Percentiles rank a stretch among this genome's conserved stretches.
Evolutionary conservation across 2,329 filamentous ascomycete genomes (phyloP).

Genomic region (Calonectria leucothoes): DNA sequence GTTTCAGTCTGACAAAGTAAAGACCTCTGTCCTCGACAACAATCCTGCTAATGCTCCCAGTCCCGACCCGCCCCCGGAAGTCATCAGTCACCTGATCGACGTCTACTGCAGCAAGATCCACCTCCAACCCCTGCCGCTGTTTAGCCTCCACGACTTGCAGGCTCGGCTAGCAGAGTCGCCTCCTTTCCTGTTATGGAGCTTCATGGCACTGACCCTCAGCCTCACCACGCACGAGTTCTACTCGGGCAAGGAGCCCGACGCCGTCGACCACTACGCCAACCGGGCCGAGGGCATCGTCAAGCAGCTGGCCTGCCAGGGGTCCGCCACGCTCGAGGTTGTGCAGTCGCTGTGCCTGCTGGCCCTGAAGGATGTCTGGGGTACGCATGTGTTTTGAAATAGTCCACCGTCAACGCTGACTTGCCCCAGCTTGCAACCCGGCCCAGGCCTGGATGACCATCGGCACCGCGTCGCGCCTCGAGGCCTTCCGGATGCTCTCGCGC

Average conservation of each 20-base stretch:
- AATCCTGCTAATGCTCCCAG: not conserved
- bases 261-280: not conserved
- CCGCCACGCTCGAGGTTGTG: not conserved
- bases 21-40: too few relatives aligned
- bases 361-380: not conserved
- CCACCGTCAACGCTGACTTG: not conserved
- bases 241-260: not conserved
- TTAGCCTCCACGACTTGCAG: not conserved
- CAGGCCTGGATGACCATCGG: not conserved
- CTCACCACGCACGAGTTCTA: not conserved
- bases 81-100: constrained; percentile 2
- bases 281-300: not conserved
- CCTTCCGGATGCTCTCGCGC: not conserved
- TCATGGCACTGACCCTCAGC: not conserved
- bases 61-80: not conserved
- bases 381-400: too few relatives aligned
- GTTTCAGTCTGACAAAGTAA: not conserved
- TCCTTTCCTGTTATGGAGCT: not conserved
- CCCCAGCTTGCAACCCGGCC: not conserved
- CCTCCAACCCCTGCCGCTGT: not conserved
- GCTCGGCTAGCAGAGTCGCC: not conserved
- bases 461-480: not conserved
- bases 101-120: constrained; percentile 1
- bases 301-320: not conserved
- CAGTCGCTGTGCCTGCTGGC: not conserved